Percentiles rank a stretch among this genome's conserved stretches.
Conservation (phyloP, 192 early-diverging fungal genomes). For the Rhizoclosmatium globosum region DNA sequence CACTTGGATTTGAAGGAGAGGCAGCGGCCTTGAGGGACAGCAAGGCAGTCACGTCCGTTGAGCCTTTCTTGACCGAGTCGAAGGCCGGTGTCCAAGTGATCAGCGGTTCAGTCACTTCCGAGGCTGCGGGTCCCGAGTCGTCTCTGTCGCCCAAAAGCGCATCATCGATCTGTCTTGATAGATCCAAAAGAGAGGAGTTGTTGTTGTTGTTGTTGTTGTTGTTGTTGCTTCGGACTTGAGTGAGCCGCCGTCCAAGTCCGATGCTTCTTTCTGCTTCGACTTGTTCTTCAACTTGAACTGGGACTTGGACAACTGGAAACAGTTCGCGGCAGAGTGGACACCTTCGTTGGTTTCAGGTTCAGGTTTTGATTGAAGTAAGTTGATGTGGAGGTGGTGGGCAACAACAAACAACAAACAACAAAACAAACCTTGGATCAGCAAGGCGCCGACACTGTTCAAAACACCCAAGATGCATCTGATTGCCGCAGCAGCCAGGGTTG, state of each 20-base stretch:
- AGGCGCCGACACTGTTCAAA: neutral
- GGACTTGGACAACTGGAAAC: neutral
- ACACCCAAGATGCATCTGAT: constrained; percentile 18
- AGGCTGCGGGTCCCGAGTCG: neutral
- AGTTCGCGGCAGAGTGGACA: constrained; percentile 15
- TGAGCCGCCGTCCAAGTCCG: neutral
- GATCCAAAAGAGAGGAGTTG: neutral
- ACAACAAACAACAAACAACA: too few species aligned
- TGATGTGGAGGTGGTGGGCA: neutral
- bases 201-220: neutral
- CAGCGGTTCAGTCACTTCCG: neutral
- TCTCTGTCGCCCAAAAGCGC: neutral
- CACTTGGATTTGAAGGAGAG: neutral
- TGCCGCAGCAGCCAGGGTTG: constrained; percentile 20
- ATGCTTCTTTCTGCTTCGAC: neutral
- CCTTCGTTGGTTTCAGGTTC: neutral
- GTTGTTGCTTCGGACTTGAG: neutral
- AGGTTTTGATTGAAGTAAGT: neutral
- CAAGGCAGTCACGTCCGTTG: constrained; percentile 1
- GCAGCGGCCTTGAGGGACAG: neutral
- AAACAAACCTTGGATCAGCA: neutral
- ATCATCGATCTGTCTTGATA: neutral
- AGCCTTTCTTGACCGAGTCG: neutral
- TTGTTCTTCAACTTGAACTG: too few species aligned
- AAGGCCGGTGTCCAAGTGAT: constrained; percentile 2